phyloP scores from a whole-genome alignment of 163 green algal species.

The Coccomyxa subellipsoidea region DNA sequence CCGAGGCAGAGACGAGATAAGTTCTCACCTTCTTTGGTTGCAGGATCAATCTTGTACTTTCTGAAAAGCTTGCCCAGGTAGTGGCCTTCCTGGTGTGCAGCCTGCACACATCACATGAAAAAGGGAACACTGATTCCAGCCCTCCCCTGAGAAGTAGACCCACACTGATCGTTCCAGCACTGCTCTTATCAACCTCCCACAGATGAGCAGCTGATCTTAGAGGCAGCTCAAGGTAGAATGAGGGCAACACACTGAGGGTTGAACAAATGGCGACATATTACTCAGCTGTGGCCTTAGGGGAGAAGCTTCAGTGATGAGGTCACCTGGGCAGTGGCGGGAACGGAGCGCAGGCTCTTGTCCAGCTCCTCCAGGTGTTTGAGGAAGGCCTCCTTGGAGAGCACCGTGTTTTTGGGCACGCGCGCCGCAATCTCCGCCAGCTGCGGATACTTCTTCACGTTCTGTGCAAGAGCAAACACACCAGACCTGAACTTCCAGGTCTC shows the following conservation, averaged over 20 bases:
- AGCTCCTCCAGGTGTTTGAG: constrained; percentile 21
- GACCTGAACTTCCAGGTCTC: too few relatives aligned
- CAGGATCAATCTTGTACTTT: background rate
- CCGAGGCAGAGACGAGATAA: background rate
- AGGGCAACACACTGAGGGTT: too few relatives aligned
- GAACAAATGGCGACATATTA: too few relatives aligned
- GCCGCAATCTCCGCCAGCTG: constrained; percentile 28
- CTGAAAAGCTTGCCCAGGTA: constrained; percentile 39
- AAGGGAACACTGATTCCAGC: background rate
- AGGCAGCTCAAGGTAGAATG: too few relatives aligned
- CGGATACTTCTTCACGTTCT: constrained; percentile 22
- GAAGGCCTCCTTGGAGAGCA: constrained; percentile 30
- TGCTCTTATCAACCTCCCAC: too few relatives aligned
- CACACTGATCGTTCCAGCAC: too few relatives aligned
- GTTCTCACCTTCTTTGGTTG: background rate
- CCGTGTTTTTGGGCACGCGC: constrained; percentile 3
- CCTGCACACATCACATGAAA: constrained; percentile 21
- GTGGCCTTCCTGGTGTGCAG: constrained; percentile 44
- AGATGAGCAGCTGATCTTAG: too few relatives aligned
- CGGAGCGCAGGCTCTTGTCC: constrained; percentile 27
- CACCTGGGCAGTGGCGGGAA: constrained; percentile 39
- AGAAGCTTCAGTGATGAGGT: too few relatives aligned
- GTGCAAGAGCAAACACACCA: background rate
- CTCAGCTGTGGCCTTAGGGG: too few relatives aligned
- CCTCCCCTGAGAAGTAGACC: background rate